These are phyloP conservation scores for Glycyrrhiza uralensis DNA, from an alignment of 306 rosid species.

Conservation along the genomic window DNA sequence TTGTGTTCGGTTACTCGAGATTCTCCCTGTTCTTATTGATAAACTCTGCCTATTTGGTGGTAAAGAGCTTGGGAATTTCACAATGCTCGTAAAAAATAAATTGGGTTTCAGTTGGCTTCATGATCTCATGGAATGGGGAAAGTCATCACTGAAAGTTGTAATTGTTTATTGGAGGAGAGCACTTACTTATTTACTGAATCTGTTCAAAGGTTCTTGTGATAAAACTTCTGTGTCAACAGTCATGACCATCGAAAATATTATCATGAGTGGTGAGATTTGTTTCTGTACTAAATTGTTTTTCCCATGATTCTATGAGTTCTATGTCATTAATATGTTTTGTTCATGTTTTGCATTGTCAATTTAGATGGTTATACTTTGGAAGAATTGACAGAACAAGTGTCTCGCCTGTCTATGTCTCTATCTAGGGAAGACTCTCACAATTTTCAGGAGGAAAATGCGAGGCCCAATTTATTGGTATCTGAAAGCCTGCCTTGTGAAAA, in stretches of 20 bases:
- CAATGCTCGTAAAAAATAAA: conserved; percentile 32
- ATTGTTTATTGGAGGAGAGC: conserved; percentile 82
- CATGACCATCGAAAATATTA: conserved; percentile 60
- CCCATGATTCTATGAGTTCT: neutral
- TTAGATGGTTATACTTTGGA: conserved; percentile 60
- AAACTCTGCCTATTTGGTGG: conserved; percentile 33
- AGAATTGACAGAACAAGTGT: conserved; percentile 64
- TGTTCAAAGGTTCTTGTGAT: conserved; percentile 52
- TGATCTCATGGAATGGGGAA: conserved; percentile 90
- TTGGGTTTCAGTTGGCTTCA: conserved; percentile 69
- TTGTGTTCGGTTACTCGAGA: conserved; percentile 90
- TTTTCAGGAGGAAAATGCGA: conserved; percentile 33
- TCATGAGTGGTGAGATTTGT: conserved; percentile 59
- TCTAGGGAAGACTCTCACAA: conserved; percentile 49
- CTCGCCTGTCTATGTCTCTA: conserved; percentile 61
- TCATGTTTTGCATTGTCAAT: conserved; percentile 36
- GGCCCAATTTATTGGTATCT: conserved; percentile 35
- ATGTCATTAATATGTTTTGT: conserved; percentile 19
- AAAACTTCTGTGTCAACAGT: conserved; percentile 44
- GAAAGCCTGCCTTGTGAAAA: conserved; percentile 34
- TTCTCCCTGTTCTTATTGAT: conserved; percentile 72
- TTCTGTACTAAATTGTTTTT: neutral
- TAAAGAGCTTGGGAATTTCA: conserved; percentile 35
- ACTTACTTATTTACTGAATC: conserved; percentile 56
- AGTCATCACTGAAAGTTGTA: conserved; percentile 81